Base-by-base conservation (phyloP, 2,329 filamentous ascomycete genomes). In the Emergomyces pasteurianus region DNA sequence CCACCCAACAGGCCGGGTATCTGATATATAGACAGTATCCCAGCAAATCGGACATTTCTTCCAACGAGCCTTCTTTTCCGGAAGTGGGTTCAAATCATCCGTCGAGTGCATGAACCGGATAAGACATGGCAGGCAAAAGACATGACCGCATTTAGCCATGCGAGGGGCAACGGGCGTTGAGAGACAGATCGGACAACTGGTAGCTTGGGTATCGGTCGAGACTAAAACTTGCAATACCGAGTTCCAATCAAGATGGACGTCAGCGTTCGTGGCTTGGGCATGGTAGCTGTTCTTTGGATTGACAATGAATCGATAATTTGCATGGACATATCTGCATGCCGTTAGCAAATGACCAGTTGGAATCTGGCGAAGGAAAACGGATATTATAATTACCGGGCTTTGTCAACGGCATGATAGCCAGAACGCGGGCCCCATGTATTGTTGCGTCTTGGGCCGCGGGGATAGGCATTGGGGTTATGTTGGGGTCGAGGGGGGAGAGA, bases 21-120 rank as follows among this genome's bases (percentile, higher is more conserved):
- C 94, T 9, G 89, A 87, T n/a, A 92, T 81, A 71, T 94, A 95
- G n/a, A 99, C 84, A 55, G 83, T 86, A 72, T 99, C 94, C 77
- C 90, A 94, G 73, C 94, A 99, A 40, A 99, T 92, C 0, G 94
- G 92, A 67, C 94, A 99, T 72, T 95, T 96, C 77, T 95, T 95
- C 83, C 90, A 96, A 60, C 88, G 82, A 36, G 87, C 79, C 67
- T 83, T 86, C 75, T 87, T 92, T 64, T 87, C 86, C 0, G 81
- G 80, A 1, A 78, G 66, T 10, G 83, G 78, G 61, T 80, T 81
- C 9, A 77, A 75, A 40, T 88, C 87, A n/a, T 89, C 86, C 61
- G 88, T 87, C 28, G 82, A 89, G 68, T 95, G 89, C 90, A 99
- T 96, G 72, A 95, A 99, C 57, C 94, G 87, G 64, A 97, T 90